phyloP scores from a whole-genome alignment of 352 stramenopile genomes.

The Pythium utonaiense region DNA sequence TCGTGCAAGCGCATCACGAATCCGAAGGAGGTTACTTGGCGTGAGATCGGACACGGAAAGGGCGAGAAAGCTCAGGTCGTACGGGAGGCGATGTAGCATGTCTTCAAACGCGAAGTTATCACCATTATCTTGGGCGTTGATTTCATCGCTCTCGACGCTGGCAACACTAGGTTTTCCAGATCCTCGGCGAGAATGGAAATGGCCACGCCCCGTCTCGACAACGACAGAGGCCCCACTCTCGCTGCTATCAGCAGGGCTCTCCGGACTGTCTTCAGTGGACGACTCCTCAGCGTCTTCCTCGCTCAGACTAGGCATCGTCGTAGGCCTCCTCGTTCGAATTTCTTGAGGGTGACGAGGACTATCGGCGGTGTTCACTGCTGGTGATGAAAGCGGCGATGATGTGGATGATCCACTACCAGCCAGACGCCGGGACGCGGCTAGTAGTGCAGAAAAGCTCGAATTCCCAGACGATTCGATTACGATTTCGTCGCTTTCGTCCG shows the following conservation, averaged over 20 bases:
- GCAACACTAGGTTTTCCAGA: neutral
- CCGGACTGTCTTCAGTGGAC: neutral
- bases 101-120: conserved; percentile 25
- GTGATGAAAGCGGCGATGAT: neutral
- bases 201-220: neutral
- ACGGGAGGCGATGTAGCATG: conserved; percentile 35
- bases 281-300: conserved; percentile 17
- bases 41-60: conserved; percentile 30
- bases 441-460: conserved; percentile 16
- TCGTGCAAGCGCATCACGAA: conserved; percentile 27
- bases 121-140: neutral
- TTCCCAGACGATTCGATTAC: neutral
- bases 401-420: conserved; percentile 1
- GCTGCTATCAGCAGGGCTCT: neutral
- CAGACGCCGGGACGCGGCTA: conserved; percentile 20
- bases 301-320: conserved; percentile 14
- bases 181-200: neutral
- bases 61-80: conserved; percentile 26
- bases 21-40: conserved; percentile 24
- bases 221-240: neutral
- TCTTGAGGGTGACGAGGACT: neutral
- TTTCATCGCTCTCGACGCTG: neutral
- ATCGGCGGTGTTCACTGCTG: neutral
- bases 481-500: conserved; percentile 1
- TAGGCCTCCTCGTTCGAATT: neutral